These are phyloP conservation scores for Xylariaceae sp. DNA, from an alignment of 2,329 filamentous ascomycete species.

Conservation along the genomic window DNA sequence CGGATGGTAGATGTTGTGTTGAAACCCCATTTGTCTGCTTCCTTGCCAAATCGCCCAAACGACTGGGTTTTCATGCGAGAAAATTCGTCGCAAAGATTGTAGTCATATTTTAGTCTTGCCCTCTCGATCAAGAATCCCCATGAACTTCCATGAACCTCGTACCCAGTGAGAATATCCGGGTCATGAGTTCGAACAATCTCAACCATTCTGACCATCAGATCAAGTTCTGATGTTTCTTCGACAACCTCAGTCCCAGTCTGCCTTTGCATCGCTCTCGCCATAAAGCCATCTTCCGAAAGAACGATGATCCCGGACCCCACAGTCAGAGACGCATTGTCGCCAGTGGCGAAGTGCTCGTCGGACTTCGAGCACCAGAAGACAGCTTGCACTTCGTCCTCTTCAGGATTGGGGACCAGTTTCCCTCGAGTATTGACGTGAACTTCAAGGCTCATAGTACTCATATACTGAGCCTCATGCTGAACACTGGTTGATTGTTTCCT, in stretches of 20 bases:
- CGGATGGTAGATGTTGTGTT: slow-evolving; percentile 88
- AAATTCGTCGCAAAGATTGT: slow-evolving; percentile 85
- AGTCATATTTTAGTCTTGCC: slow-evolving; percentile 80
- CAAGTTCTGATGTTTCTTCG: slow-evolving; percentile 75
- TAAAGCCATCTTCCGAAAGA: slow-evolving; percentile 57
- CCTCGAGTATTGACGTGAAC: slow-evolving; percentile 85
- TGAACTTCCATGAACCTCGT: slow-evolving; percentile 87
- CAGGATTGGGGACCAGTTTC: slow-evolving; percentile 79
- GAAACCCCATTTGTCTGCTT: slow-evolving; percentile 88
- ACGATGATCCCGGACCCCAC: slow-evolving; percentile 69
- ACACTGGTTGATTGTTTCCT: slow-evolving; percentile 70
- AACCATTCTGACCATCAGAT: slow-evolving; percentile 79
- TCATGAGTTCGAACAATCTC: slow-evolving; percentile 80
- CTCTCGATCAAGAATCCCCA: slow-evolving; percentile 97
- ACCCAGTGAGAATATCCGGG: slow-evolving; percentile 90
- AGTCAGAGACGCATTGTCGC: slow-evolving; percentile 41
- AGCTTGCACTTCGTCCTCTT: slow-evolving; percentile 81
- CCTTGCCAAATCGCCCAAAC: slow-evolving; percentile 79
- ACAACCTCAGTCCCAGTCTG: slow-evolving; percentile 62
- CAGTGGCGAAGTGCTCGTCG: slow-evolving; percentile 58
- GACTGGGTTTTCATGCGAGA: slow-evolving; percentile 83
- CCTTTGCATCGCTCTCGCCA: slow-evolving; percentile 59
- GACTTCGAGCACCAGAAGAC: slow-evolving; percentile 89
- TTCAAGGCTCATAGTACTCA: slow-evolving; percentile 95
- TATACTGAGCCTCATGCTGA: slow-evolving; percentile 82